Evolutionary conservation across 2,329 filamentous ascomycete genomes (phyloP).

Genomic region (Xylaria sp.): DNA sequence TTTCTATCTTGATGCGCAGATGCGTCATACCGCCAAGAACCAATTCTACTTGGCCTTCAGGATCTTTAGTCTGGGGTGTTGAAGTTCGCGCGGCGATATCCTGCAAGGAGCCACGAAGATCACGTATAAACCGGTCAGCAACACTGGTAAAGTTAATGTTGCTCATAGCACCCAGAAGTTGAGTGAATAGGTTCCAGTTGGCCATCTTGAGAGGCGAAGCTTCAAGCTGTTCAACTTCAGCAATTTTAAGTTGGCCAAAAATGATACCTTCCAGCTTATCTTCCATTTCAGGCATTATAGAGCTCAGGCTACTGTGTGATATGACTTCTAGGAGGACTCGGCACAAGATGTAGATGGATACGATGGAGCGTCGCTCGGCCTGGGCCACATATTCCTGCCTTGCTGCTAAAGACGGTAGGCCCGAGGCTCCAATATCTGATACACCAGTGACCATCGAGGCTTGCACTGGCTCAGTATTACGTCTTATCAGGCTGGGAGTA

Average conservation of each 20-base stretch:
- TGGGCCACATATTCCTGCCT: conserved; percentile 79
- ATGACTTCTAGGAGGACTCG: conserved; percentile 95
- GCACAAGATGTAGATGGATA: conserved; percentile 96
- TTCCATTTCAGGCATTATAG: conserved; percentile 90
- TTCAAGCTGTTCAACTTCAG: conserved; percentile 82
- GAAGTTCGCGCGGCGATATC: conserved; percentile 79
- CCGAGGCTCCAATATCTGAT: conserved; percentile 49
- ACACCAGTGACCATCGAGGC: conserved; percentile 49
- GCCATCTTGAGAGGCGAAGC: conserved; percentile 86
- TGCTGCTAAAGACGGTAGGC: conserved; percentile 56
- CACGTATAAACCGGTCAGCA: conserved; percentile 80
- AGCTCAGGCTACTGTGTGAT: conserved; percentile 83
- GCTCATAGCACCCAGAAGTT: conserved; percentile 96
- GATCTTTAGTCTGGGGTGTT: conserved; percentile 67
- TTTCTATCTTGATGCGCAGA: conserved; percentile 78
- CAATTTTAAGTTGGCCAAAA: conserved; percentile 91
- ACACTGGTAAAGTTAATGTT: conserved; percentile 89
- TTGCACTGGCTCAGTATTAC: conserved; percentile 79
- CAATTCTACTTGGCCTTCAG: conserved; percentile 85
- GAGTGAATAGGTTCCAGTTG: conserved; percentile 95
- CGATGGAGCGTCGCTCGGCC: conserved; percentile 88
- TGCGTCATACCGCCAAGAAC: conserved; percentile 93
- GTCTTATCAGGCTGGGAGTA: conserved; percentile 66
- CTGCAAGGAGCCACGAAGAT: conserved; percentile 81
- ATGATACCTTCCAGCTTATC: conserved; percentile 95